A percentile compares a stretch with the other conserved stretches of the same genome.
Conservation (phyloP, 495 filamentous ascomycete species). For the Pseudoneurospora amorphoporcata region DNA sequence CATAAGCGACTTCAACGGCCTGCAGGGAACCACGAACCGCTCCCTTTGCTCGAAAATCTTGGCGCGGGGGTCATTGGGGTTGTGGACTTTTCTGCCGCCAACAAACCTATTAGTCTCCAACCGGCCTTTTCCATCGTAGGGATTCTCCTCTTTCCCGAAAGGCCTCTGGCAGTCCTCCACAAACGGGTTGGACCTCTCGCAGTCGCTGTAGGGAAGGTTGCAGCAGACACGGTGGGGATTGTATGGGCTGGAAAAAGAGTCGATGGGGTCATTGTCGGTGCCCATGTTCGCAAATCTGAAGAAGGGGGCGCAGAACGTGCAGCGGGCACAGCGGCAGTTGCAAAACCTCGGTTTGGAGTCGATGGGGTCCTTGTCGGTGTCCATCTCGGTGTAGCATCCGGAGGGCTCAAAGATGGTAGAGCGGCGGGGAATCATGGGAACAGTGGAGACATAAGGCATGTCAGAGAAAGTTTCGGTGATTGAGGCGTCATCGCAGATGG, state of each 20-base stretch:
- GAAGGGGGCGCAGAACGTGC: too few species aligned
- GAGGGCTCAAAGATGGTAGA: too few species aligned
- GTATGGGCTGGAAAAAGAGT: too few species aligned
- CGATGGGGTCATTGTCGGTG: too few species aligned
- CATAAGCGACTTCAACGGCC: neutral
- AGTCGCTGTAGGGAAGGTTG: neutral
- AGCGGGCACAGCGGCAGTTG: too few species aligned
- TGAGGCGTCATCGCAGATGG: neutral
- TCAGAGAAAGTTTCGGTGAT: neutral
- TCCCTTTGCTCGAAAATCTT: neutral
- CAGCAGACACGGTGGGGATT: neutral
- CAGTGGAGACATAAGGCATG: neutral
- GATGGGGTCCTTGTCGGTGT: neutral
- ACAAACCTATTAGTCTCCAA: neutral
- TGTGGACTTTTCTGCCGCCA: neutral
- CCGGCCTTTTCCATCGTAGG: neutral
- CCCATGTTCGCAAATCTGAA: too few species aligned
- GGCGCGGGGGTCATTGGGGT: neutral
- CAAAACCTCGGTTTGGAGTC: neutral
- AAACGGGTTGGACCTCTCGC: neutral
- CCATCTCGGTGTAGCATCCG: too few species aligned
- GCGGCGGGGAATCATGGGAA: neutral
- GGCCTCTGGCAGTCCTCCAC: neutral
- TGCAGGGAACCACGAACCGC: too few species aligned
- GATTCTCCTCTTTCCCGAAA: neutral